Percentiles rank a stretch among this genome's conserved stretches.
phyloP scores from a whole-genome alignment of 2,329 filamentous ascomycete genomes.

The Chaetomium olivaceum region DNA sequence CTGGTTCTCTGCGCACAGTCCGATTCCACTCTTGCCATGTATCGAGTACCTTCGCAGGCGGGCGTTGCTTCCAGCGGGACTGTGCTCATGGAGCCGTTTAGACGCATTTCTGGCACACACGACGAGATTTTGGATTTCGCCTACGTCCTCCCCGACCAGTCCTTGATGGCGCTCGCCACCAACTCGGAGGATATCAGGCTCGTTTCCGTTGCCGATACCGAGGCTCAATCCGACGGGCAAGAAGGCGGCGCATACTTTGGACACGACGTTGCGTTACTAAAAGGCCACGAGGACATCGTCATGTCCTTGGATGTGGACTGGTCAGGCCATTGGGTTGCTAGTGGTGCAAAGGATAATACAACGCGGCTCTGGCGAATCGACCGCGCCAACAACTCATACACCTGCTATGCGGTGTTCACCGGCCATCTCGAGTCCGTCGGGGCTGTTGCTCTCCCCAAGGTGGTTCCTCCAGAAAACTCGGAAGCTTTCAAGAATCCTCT shows the following conservation, averaged over 20 bases:
- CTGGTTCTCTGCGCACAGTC: slow-evolving; percentile 81
- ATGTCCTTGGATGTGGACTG: slow-evolving; percentile 93
- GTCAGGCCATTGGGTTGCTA: slow-evolving; percentile 96
- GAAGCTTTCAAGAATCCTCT: slow-evolving; percentile 72
- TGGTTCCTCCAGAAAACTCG: slow-evolving; percentile 65
- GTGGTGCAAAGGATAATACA: slow-evolving; percentile 94
- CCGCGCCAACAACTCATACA: slow-evolving; percentile 66
- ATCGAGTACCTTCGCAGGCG: slow-evolving; percentile 51
- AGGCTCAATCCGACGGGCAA: slow-evolving; percentile 34
- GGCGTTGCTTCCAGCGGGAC: slow-evolving; percentile 33
- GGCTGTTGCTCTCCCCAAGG: slow-evolving; percentile 79
- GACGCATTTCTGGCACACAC: slow-evolving; percentile 90
- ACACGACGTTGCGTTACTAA: slow-evolving; percentile 80
- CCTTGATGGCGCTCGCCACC: slow-evolving; percentile 84
- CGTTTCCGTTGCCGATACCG: slow-evolving; percentile 64
- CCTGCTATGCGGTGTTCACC: slow-evolving; percentile 61
- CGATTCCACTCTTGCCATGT: slow-evolving; percentile 83
- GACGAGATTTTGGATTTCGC: slow-evolving; percentile 96
- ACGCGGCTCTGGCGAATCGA: slow-evolving; percentile 90
- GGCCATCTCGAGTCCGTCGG: slow-evolving; percentile 94
- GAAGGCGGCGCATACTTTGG: slow-evolving; percentile 68
- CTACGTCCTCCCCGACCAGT: slow-evolving; percentile 78
- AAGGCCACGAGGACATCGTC: slow-evolving; percentile 92
- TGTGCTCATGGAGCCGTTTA: slow-evolving; percentile 53
- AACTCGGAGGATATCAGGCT: slow-evolving; percentile 93